Evolutionary conservation across 1,284 basidiomycete genomes (phyloP), one percentile per base, ranked within the genome.

Genomic region (Psilocybe mexicana): DNA sequence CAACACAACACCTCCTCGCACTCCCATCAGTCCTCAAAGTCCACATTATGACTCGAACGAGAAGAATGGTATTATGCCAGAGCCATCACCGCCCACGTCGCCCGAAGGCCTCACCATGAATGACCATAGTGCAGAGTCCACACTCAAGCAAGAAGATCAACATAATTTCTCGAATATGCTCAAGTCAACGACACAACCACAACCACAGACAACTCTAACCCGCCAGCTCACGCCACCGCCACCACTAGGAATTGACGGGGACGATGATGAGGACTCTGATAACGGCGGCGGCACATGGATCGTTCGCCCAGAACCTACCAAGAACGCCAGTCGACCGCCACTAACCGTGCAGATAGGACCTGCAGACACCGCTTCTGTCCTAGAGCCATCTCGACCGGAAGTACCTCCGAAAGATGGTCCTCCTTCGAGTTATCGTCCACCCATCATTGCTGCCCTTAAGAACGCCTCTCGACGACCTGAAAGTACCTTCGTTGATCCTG

Each of bases 401-500:
- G 50, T 45, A 24, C 43, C 55, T 6, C 48, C 60, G 11, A 60
- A 61, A 44, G 61, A 63, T 43, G 12, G 43, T 4, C 52, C 45
- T 12, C 51, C 59, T n/a, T 51, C 63, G 57, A 44, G 26, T 53
- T 60, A 56, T 63, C 70, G 51, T 42, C 68, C 54, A 47, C 40
- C 45, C 10, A 30, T 48, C 11, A 18, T 30, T 7, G 47, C 49
- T 28, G 47, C 63, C 14, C 43, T 61, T 18, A 60, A 68, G 55
- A 62, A 64, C 38, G 59, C 69, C 53, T 72, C 56, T 23, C 62
- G 65, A 0, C 72, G 63, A 63, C 67, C 82, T 49, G 80, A 76
- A 38, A 87, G 80, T 66, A 81, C 83, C n/a, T 88, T 90, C 64
- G 81, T 79, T 38, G 80, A 83, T 61, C 76, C 77, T 61, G 69